Evolutionary conservation across 257 asterid genomes (phyloP).

Genomic region (Dorcoceras hygrometricum): DNA sequence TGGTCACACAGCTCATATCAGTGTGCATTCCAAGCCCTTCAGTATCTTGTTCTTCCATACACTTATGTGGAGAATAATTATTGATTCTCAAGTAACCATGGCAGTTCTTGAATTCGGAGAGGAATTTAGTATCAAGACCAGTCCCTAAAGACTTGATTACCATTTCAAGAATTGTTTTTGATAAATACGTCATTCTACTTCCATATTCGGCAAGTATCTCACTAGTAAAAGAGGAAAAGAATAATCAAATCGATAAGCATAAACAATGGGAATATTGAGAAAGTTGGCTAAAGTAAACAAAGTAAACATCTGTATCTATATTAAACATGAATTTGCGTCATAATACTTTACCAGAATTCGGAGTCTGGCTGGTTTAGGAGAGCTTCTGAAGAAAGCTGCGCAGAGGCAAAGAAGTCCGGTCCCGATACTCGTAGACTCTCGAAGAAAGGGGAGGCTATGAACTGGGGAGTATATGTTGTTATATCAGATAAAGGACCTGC

Average conservation of each 20-base stretch:
- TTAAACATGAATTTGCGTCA: background rate
- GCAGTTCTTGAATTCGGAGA: conserved; percentile 52
- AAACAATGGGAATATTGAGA: background rate
- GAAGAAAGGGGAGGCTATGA: conserved; percentile 69
- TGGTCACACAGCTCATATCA: conserved; percentile 74
- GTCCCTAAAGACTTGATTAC: conserved; percentile 38
- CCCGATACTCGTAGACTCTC: conserved; percentile 68
- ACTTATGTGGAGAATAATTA: conserved; percentile 45
- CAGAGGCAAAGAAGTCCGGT: conserved; percentile 61
- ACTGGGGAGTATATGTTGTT: conserved; percentile 65
- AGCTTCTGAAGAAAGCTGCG: conserved; percentile 44
- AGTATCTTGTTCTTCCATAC: conserved; percentile 30
- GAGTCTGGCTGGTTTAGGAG: conserved; percentile 34
- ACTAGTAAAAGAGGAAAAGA: conserved; percentile 24
- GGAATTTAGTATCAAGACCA: conserved; percentile 30
- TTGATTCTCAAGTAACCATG: conserved; percentile 66
- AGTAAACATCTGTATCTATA: background rate
- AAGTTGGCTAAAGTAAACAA: background rate
- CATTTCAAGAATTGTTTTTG: conserved; percentile 42
- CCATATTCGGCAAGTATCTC: conserved; percentile 52
- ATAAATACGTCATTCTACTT: conserved; percentile 45
- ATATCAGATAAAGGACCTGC: conserved; percentile 54
- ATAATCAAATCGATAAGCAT: conserved; percentile 5
- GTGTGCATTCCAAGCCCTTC: conserved; percentile 84
- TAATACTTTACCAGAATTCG: conserved; percentile 52